Conservation (phyloP, 257 asterid species). For the Solanum lycopersicoides region DNA sequence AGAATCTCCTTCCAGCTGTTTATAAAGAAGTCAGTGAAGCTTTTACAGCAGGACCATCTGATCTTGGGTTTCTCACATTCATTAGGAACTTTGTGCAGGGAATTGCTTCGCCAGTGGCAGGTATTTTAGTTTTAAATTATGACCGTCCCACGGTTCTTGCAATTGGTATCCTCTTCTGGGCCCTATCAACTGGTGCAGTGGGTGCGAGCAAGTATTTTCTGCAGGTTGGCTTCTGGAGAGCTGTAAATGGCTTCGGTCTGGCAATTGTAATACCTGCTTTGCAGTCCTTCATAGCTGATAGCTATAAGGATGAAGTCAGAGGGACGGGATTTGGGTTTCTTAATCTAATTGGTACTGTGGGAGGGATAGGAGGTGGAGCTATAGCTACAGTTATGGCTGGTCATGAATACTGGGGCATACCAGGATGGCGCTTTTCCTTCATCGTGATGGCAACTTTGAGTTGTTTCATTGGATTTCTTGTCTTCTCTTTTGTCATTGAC, state of each 20-base stretch:
- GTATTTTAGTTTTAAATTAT: conserved; percentile 68
- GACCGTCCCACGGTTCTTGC: conserved; percentile 94
- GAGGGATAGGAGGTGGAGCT: conserved; percentile 99
- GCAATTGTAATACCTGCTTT: conserved; percentile 95
- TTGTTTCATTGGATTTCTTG: conserved; percentile 66
- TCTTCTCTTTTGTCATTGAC: conserved; percentile 68
- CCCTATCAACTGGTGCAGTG: conserved; percentile 90
- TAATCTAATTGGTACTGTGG: conserved; percentile 76
- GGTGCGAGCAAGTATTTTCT: conserved; percentile 72
- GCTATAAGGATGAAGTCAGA: conserved; percentile 69
- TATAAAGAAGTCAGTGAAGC: conserved; percentile 99
- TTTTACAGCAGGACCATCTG: conserved; percentile 87
- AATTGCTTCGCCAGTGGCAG: conserved; percentile 86
- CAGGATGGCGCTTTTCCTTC: conserved; percentile 91
- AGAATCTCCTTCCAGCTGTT: conserved; percentile 96
- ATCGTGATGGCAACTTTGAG: conserved; percentile 72
- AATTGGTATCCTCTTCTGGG: conserved; percentile 88
- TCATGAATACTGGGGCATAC: conserved; percentile 57
- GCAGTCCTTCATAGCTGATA: conserved; percentile 93
- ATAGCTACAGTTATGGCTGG: conserved; percentile 98
- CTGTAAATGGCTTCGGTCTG: conserved; percentile 79
- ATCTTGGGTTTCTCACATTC: conserved; percentile 95
- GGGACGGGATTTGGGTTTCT: conserved; percentile 89
- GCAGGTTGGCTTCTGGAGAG: conserved; percentile 91
- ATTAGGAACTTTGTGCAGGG: conserved; percentile 78